These are phyloP conservation scores for Ilex paraguariensis DNA, from an alignment of 305 asterid species.

Conservation along the genomic window DNA sequence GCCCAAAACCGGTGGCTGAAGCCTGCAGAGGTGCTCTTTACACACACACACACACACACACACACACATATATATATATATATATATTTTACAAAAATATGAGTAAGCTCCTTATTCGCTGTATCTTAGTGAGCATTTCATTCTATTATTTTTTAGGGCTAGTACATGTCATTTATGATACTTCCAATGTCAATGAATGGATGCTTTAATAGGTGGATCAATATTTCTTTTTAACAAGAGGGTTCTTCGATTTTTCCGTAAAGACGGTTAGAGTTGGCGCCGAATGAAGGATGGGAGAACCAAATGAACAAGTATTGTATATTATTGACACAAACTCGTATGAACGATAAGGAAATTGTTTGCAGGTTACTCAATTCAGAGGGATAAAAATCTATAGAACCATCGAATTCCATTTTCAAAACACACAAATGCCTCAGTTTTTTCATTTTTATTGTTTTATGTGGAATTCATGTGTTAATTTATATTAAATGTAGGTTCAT, in stretches of 20 bases:
- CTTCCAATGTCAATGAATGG: slow-evolving; percentile 8
- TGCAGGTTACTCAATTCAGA: too few relatives aligned
- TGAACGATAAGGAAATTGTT: too few relatives aligned
- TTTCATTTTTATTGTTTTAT: too few relatives aligned
- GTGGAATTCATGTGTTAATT: too few relatives aligned
- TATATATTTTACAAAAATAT: slow-evolving; percentile 61
- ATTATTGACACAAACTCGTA: too few relatives aligned
- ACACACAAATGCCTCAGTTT: too few relatives aligned
- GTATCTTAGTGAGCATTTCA: slow-evolving; percentile 3
- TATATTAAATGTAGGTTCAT: too few relatives aligned
- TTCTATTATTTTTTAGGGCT: slow-evolving; percentile 7
- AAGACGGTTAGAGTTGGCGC: slow-evolving; percentile 96
- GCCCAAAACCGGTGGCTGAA: slow-evolving; percentile 89
- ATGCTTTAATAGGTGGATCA: slow-evolving; percentile 66
- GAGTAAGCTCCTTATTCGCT: slow-evolving; percentile 34
- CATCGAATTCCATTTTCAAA: too few relatives aligned
- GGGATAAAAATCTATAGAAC: too few relatives aligned
- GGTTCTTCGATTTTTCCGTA: slow-evolving; percentile 75
- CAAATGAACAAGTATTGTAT: too few relatives aligned
- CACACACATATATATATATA: too few relatives aligned
- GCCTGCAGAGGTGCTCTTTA: slow-evolving; percentile 75
- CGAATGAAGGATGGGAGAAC: slow-evolving; percentile 83
- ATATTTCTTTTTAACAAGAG: slow-evolving; percentile 78
- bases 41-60: too few relatives aligned
- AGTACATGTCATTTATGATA: slow-evolving; percentile 3